A percentile compares a stretch with the other conserved stretches of the same genome.
phyloP scores from a whole-genome alignment of 306 rosid species.

The Castanea crenata region DNA sequence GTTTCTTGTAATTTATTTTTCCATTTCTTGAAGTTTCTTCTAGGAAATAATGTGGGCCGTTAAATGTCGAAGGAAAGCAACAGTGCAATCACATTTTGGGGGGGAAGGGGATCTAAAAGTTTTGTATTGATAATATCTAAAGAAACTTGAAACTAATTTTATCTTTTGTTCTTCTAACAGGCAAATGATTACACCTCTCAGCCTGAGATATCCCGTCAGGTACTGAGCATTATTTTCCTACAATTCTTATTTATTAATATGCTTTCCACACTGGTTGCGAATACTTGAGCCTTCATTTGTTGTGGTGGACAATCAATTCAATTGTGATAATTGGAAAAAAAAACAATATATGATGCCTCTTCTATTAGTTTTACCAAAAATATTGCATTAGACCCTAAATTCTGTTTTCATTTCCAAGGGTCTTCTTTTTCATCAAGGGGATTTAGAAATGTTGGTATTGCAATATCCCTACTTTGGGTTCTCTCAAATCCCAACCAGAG shows the following conservation, averaged over 20 bases:
- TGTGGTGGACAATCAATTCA: background rate
- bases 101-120: background rate
- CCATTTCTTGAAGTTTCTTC: constrained; percentile 19
- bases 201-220: constrained; percentile 89
- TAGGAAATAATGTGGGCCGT: constrained; percentile 6
- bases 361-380: background rate
- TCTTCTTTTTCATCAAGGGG: background rate
- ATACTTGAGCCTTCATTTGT: background rate
- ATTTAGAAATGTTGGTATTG: background rate
- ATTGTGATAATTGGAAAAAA: background rate
- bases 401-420: background rate
- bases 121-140: background rate
- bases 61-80: constrained; percentile 1
- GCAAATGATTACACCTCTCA: constrained; percentile 71
- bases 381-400: background rate
- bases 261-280: background rate
- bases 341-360: background rate
- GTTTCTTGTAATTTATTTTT: constrained; percentile 16
- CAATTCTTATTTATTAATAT: background rate
- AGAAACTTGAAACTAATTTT: constrained; percentile 2
- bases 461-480: background rate
- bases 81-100: background rate
- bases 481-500: background rate
- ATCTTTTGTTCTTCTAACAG: constrained; percentile 37
- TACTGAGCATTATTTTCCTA: constrained; percentile 25